Percentiles rank a stretch among this genome's conserved stretches.
Conservation (phyloP, 1,284 basidiomycete species). For the Cutaneotrichosporon curvatum region DNA sequence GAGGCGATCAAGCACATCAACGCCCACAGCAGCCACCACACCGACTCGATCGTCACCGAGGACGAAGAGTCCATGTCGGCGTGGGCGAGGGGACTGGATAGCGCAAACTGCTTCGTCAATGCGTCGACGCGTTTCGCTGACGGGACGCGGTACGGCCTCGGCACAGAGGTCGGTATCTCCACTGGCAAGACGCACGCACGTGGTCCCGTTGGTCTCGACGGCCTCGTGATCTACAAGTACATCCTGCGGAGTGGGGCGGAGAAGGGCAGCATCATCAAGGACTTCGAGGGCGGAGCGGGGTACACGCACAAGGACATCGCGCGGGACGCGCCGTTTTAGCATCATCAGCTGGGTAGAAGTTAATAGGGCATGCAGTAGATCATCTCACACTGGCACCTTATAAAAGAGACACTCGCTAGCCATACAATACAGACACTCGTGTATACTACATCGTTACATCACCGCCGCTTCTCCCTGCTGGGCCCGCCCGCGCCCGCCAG, state of each 20-base stretch:
- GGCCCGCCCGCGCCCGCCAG: slow-evolving; percentile 6
- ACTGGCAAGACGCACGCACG: slow-evolving; percentile 95
- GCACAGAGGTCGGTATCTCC: slow-evolving; percentile 95
- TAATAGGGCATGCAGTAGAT: too few relatives aligned
- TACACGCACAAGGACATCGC: slow-evolving; percentile 60
- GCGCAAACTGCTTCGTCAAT: slow-evolving; percentile 89
- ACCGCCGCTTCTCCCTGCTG: neutral
- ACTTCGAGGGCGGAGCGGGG: slow-evolving; percentile 51
- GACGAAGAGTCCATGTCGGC: slow-evolving; percentile 56
- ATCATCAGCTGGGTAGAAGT: too few relatives aligned
- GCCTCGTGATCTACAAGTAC: slow-evolving; percentile 92
- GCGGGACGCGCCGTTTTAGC: slow-evolving; percentile 35
- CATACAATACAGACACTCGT: too few relatives aligned
- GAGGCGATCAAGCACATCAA: slow-evolving; percentile 86
- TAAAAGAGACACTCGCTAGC: too few relatives aligned
- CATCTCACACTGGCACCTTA: too few relatives aligned
- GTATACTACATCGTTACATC: too few relatives aligned
- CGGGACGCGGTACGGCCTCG: slow-evolving; percentile 94
- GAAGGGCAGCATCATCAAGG: slow-evolving; percentile 62
- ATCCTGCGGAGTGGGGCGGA: slow-evolving; percentile 66
- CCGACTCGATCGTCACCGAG: slow-evolving; percentile 89
- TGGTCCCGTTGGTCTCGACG: slow-evolving; percentile 93
- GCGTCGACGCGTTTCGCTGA: slow-evolving; percentile 94
- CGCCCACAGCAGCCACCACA: slow-evolving; percentile 87
- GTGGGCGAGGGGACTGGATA: slow-evolving; percentile 84